Base-by-base conservation (phyloP, 306 rosid genomes). In the Coriaria nepalensis region DNA sequence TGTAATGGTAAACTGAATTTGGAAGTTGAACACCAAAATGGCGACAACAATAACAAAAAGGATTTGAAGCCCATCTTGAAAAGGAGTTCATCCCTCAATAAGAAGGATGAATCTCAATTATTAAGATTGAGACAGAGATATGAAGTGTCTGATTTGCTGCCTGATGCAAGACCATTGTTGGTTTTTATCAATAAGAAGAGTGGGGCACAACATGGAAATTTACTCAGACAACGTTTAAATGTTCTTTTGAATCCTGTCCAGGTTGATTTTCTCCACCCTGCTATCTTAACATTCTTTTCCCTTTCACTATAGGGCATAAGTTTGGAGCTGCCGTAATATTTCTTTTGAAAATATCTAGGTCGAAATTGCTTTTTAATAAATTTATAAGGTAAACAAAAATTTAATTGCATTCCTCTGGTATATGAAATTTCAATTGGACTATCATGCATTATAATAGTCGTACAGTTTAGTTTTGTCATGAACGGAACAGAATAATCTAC, bases 141-240 rank as follows among this genome's bases (percentile, higher is more conserved):
- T 38, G 96, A 85, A 67, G 57, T 92, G 79, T 73, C 57, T 66
- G 96, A 78, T 66, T 65, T 82, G 66, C 86, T 93, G 15, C 70
- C 96, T 9, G 94, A 92, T 71, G 82, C 94, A 56, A 86, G 98
- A 49, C 94, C 98, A 35, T 55, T 92, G 68, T 68, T 92, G 62
- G 98, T 92, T 69, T 85, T 92, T 56, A 59, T 85, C 65, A 92
- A 92, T 76, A 92, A 92, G 73, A 92, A 92, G 92, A 92, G 98
- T 76, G 98, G 98, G 45, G 98, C 98, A 50, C 98, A 86, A 43
- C 94, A 83, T 61, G 98, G 98, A 66, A 80, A 85, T 73, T 82
- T 87, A 15, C 82, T 92, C 59, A 79, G 79, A 69, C 66, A 55
- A 57, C 96, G 98, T 13, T 60, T 92, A 54, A 82, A 85, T 67